Base-by-base conservation (phyloP, 2,329 filamentous ascomycete genomes). In the Teratosphaeria nubilosa region DNA sequence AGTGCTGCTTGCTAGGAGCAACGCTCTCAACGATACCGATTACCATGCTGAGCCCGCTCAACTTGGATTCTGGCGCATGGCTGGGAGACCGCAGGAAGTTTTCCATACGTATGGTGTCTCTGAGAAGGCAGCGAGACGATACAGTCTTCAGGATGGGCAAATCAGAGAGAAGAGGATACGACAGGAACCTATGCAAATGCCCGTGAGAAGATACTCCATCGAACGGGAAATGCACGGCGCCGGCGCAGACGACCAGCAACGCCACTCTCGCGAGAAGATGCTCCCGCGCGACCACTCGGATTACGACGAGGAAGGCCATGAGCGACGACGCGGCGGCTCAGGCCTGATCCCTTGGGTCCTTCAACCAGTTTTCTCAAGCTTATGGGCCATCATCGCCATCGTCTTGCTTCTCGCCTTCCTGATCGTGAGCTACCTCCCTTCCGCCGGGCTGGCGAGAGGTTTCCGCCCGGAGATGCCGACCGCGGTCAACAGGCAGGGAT, bases 51-150 rank as follows among this genome's bases (percentile, higher is more conserved):
- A 82, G 51, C 76, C 74, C 54, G 81, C 77, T 66, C 82, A 79
- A 60, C 80, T 96, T n/a, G 90, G 91, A 6, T 95, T 95, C 73
- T 96, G 91, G 90, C 83, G 82, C 59, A 84, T 85, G 27, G 84
- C 85, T 20, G 84, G 84, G 57, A 78, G 80, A 60, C 80, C 82
- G 4, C 78, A 77, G 22, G 83, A 85, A 22, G 77, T 90, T 27
- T 95, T 94, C 78, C 91, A 95, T 69, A 84, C 85, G 1, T 82
- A 95, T 58, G 90, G 89, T n/a, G 82, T 86, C 60, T 78, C 81
- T 55, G 80, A 84, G 50, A 77, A 75, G 24, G 71, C 72, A 67
- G 79, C 72, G 41, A 74, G 76, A 59, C 75, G 77, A 59, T 83
- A 80, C 65, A 81, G 76, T n/a, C 63, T 77, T 60, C 74, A 77